Conservation (phyloP, 2,329 filamentous ascomycete species). For the Aurifilum marmelostoma region DNA sequence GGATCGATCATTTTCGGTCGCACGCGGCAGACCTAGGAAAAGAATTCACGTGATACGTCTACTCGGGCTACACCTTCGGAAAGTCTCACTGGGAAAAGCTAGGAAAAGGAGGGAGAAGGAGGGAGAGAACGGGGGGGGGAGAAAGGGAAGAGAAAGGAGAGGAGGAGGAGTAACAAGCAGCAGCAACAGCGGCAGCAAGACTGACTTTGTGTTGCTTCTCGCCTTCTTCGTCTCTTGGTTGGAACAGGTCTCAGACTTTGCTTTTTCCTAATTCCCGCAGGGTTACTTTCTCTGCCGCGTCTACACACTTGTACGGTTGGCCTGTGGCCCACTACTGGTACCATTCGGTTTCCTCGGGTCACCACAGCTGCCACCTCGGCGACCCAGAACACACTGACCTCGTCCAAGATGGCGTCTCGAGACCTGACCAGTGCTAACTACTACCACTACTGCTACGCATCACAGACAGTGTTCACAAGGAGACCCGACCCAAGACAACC, state of each 20-base stretch:
- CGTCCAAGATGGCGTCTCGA: neutral
- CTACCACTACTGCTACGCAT: neutral
- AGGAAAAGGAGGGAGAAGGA: neutral
- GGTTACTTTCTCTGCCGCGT: neutral
- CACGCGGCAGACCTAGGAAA: neutral
- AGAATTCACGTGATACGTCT: neutral
- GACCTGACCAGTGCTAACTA: neutral
- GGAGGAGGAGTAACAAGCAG: too few relatives aligned
- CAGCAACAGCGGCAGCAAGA: neutral
- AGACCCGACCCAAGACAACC: neutral
- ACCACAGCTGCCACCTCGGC: neutral
- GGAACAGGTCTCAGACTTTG: conserved; percentile 7
- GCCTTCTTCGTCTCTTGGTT: conserved; percentile 2
- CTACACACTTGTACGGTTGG: conserved; percentile 1
- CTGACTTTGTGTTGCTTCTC: conserved; percentile 13
- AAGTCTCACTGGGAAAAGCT: neutral
- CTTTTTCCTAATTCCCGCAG: conserved; percentile 8
- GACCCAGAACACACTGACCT: neutral
- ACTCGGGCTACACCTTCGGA: neutral
- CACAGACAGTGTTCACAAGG: neutral
- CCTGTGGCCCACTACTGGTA: neutral
- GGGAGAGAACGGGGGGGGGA: too few relatives aligned
- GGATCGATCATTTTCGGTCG: neutral
- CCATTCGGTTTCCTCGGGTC: conserved; percentile 8
- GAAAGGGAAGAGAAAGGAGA: neutral